Percentiles rank a stretch among this genome's conserved stretches.
phyloP scores from a whole-genome alignment of 192 early-diverging fungal species.

The Gamsiella multidivaricata region DNA sequence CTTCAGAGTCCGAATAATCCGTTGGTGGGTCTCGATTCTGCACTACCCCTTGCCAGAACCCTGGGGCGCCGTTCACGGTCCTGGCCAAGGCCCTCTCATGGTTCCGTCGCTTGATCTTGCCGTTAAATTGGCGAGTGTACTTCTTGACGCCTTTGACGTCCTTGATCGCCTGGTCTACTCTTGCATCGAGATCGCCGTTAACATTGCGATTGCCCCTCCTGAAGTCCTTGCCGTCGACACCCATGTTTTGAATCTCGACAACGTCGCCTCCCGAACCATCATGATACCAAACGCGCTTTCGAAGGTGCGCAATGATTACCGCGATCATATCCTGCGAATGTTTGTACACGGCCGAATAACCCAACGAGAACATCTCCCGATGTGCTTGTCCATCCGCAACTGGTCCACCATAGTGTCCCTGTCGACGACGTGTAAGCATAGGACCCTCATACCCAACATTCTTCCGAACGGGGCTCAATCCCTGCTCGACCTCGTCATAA shows the following conservation, averaged over 20 bases:
- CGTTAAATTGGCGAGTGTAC: constrained; percentile 36
- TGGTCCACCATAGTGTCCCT: not conserved
- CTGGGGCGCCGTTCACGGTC: not conserved
- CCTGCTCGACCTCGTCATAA: constrained; percentile 16
- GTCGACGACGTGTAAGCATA: not conserved
- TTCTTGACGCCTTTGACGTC: constrained; percentile 37
- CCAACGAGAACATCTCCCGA: not conserved
- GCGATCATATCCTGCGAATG: constrained; percentile 44
- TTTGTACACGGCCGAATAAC: constrained; percentile 19
- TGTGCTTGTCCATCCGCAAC: constrained; percentile 3
- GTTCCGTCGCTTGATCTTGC: constrained; percentile 16
- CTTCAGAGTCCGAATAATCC: constrained; percentile 34
- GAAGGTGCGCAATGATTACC: constrained; percentile 20
- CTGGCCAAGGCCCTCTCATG: not conserved
- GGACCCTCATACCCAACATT: constrained; percentile 24
- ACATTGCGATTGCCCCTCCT: not conserved
- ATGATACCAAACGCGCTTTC: constrained; percentile 31
- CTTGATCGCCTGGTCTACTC: not conserved
- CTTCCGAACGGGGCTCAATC: not conserved
- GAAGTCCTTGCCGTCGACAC: not conserved
- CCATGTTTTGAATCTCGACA: constrained; percentile 30
- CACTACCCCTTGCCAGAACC: not conserved
- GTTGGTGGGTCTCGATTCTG: constrained; percentile 17
- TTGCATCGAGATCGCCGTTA: not conserved
- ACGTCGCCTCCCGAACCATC: constrained; percentile 30